phyloP scores from a whole-genome alignment of 306 rosid genomes.

The Citrullus mucosospermus region DNA sequence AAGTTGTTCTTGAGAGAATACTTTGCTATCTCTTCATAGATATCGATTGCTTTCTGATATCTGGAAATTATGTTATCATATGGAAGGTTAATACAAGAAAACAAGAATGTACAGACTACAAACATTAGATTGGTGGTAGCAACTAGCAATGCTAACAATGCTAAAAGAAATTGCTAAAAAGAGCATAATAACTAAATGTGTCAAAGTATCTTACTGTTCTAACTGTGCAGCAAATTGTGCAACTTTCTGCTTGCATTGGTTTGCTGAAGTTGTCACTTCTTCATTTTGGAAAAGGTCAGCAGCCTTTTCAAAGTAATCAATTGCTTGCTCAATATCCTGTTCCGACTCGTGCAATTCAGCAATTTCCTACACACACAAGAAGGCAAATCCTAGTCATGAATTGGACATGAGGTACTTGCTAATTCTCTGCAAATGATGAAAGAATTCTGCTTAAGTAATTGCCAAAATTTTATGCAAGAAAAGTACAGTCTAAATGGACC shows the following conservation, averaged over 20 bases:
- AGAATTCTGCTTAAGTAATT: background rate
- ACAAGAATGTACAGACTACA: background rate
- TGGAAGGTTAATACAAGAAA: background rate
- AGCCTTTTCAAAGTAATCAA: conserved; percentile 65
- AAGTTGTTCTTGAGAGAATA: conserved; percentile 70
- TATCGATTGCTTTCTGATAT: conserved; percentile 65
- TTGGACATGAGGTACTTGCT: background rate
- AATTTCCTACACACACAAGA: conserved; percentile 46
- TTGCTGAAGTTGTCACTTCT: conserved; percentile 74
- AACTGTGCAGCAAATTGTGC: conserved; percentile 85
- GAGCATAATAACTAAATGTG: too few species aligned
- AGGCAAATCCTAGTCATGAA: conserved; percentile 12
- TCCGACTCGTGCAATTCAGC: conserved; percentile 79
- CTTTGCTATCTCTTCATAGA: conserved; percentile 76
- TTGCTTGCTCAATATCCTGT: conserved; percentile 66
- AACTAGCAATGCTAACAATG: too few species aligned
- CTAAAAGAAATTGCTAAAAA: too few species aligned
- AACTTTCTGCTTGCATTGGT: conserved; percentile 89
- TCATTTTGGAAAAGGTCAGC: conserved; percentile 83
- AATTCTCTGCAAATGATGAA: background rate
- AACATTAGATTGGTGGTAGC: background rate
- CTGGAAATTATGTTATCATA: conserved; percentile 19
- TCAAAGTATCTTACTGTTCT: conserved; percentile 43
- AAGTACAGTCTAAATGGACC: background rate
- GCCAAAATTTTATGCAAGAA: background rate